Base-by-base conservation (phyloP, 768 basidiomycete species). In the Suillus subaureus region DNA sequence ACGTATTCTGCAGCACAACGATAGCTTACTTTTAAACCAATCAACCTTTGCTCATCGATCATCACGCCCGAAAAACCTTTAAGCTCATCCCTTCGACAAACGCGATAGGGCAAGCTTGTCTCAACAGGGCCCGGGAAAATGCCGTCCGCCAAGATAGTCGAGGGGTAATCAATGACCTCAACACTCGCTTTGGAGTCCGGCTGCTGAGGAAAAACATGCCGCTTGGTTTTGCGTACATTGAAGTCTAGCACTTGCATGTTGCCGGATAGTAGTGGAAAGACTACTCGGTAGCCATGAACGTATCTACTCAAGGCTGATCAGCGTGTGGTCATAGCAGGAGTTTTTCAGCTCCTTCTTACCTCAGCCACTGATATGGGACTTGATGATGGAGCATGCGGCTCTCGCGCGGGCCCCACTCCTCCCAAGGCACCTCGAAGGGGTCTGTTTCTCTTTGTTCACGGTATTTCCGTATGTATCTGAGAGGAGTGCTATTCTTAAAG, bases 211-310 rank as follows among this genome's bases (percentile, higher is more conserved):
- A 42, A n/a, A 37, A 51, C n/a, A 21, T 63, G 61, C 7, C 68
- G 67, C 55, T 40, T 62, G 57, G 61, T 61, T 21, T 66, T 43
- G 18, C 61, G 68, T 4, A 67, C 66, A 33, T 80, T 80, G 37
- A 81, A 78, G 45, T 81, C 74, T 43, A 79, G 69, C 13, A 76
- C 71, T 42, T 66, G 68, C 0, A 56, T 64, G 5, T 12, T 66
- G 54, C 23, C 70, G 61, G 0, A 52, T 28, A 21, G 26, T 6
- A 40, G 15, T 40, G 72, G 70, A 37, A 79, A 68, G 9, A 79
- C 77, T 28, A 82, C 74, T 13, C 81, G 77, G 40, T 75, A 69
- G 5, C 81, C 82, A n/a, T 83, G 80, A 1, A 81, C 79, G n/a
- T 82, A 80, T 61, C 81, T 81, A 51, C 9, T 23, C 26, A 33